These are phyloP conservation scores for Volvariella volvacea DNA, from an alignment of 1,284 basidiomycete species.

Conservation along the genomic window DNA sequence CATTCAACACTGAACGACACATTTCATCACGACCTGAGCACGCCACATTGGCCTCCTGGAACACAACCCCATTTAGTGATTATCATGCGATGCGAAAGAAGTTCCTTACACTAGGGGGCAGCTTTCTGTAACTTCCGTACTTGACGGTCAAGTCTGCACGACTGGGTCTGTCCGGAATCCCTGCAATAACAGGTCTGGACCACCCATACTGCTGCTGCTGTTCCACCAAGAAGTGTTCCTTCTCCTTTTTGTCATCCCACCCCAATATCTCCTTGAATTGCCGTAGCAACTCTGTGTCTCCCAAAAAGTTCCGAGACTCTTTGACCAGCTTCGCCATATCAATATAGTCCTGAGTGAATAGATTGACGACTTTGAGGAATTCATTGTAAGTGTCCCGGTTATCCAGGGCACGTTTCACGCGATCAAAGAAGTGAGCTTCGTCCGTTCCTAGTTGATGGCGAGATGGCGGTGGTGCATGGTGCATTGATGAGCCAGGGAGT, in stretches of 20 bases:
- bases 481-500: constrained; percentile 22
- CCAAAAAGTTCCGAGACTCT: constrained; percentile 58
- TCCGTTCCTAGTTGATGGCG: constrained; percentile 42
- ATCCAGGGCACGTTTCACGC: constrained; percentile 84
- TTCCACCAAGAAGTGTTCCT: constrained; percentile 41
- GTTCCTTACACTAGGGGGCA: constrained; percentile 69
- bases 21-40: constrained; percentile 96
- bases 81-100: constrained; percentile 5
- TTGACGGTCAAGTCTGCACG: constrained; percentile 53
- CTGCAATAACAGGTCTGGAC: constrained; percentile 35
- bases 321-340: constrained; percentile 78
- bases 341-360: constrained; percentile 93
- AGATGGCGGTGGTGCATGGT: constrained; percentile 22
- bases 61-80: constrained; percentile 1
- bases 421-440: constrained; percentile 89
- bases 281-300: constrained; percentile 71
- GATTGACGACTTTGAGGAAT: constrained; percentile 92
- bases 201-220: constrained; percentile 36
- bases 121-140: constrained; percentile 84
- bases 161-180: constrained; percentile 43
- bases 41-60: constrained; percentile 77
- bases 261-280: constrained; percentile 91
- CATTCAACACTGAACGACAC: constrained; percentile 94
- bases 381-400: constrained; percentile 91
- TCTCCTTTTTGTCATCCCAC: constrained; percentile 70